phyloP scores from a whole-genome alignment of 129 eudicot genomes.

The Pseudognaphalium luteoalbum region DNA sequence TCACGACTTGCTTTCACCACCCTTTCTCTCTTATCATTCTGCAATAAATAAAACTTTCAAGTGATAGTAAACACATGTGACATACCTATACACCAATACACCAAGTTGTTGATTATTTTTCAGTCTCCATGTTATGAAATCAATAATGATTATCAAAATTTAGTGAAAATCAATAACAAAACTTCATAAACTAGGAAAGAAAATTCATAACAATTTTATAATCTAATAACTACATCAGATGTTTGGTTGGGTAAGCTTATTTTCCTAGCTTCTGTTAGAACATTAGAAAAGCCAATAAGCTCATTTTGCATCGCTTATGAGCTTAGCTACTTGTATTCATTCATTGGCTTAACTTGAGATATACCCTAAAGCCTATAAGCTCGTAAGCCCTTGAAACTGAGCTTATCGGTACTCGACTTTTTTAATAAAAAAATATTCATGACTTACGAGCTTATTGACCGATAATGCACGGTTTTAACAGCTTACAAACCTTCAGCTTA shows the following conservation, averaged over 20 bases:
- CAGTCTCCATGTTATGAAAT: neutral
- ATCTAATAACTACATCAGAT: neutral
- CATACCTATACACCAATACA: neutral
- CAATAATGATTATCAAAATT: neutral
- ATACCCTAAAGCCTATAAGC: neutral
- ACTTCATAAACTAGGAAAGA: neutral
- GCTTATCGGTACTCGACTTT: neutral
- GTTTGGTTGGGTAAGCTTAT: neutral
- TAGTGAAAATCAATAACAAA: neutral
- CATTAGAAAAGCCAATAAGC: too few species aligned
- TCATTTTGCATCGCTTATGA: neutral
- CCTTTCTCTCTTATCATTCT: conserved; percentile 98
- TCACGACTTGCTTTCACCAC: conserved; percentile 98
- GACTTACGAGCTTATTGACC: neutral
- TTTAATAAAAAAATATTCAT: too few species aligned
- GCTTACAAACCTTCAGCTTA: neutral
- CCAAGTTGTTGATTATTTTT: too few species aligned
- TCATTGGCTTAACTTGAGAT: neutral
- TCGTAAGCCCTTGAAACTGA: neutral
- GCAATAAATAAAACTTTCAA: conserved; percentile 11
- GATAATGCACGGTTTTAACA: neutral
- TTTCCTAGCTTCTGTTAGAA: neutral
- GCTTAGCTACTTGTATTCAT: neutral
- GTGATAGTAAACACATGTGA: neutral
- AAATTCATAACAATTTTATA: neutral